Percentiles rank a stretch among this genome's conserved stretches.
Evolutionary conservation across 225 moss, liverwort and hornwort species (phyloP).

Genomic region (Ulota crispa): DNA sequence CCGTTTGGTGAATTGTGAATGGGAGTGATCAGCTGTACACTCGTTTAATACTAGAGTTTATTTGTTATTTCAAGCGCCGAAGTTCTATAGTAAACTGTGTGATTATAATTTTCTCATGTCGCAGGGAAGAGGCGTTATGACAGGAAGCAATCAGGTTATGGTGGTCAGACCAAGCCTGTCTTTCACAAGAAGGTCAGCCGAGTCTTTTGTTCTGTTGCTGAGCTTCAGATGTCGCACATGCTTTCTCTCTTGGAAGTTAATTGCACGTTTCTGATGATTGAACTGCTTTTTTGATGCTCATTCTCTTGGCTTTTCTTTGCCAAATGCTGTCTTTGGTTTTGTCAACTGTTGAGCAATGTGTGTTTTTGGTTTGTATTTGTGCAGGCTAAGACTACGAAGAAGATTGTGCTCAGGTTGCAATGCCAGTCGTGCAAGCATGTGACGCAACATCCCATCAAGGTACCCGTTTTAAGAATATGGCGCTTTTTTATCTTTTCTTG

Average conservation of each 20-base stretch:
- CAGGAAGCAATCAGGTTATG: conserved; percentile 95
- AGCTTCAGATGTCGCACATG: not conserved
- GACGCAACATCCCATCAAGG: conserved; percentile 85
- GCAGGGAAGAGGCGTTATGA: conserved; percentile 94
- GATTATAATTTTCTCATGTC: conserved; percentile 11
- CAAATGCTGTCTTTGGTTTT: not conserved
- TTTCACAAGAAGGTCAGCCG: conserved; percentile 87
- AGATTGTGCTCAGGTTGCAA: conserved; percentile 28
- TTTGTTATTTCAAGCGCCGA: not conserved
- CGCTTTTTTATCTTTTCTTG: not conserved
- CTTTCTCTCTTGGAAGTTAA: not conserved
- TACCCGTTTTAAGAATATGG: not conserved
- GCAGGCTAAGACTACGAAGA: conserved; percentile 36
- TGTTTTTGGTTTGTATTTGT: not conserved
- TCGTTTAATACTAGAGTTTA: not conserved
- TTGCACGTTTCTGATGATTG: not conserved
- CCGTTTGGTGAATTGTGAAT: not conserved
- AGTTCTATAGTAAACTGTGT: not conserved
- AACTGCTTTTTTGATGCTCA: not conserved
- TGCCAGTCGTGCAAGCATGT: conserved; percentile 60
- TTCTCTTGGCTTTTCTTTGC: not conserved
- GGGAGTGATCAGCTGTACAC: not conserved
- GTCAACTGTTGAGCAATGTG: not conserved
- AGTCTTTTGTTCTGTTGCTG: not conserved
- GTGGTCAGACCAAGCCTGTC: conserved; percentile 98